phyloP scores from a whole-genome alignment of 1,284 basidiomycete species.

The Singerocomus inundabilis region DNA sequence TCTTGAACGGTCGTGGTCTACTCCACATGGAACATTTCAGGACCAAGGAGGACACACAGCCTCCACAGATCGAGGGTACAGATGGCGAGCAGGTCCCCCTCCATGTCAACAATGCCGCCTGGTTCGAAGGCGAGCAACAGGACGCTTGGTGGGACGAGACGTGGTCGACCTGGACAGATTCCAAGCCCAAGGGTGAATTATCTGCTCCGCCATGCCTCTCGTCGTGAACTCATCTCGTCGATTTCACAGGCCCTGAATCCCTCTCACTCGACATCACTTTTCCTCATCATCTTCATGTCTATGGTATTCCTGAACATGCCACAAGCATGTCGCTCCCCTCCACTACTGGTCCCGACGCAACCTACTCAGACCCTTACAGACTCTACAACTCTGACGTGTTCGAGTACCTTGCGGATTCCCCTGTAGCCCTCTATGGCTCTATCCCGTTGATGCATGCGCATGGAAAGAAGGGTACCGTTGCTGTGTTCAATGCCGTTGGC shows the following conservation, averaged over 20 bases:
- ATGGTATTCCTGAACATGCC: constrained; percentile 97
- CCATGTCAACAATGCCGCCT: constrained; percentile 59
- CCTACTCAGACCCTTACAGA: constrained; percentile 90
- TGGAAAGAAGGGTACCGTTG: constrained; percentile 80
- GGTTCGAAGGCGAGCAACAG: constrained; percentile 85
- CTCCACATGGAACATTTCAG: constrained; percentile 99
- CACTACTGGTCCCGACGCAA: constrained; percentile 68
- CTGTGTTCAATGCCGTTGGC: constrained; percentile 86
- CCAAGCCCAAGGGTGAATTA: constrained; percentile 87
- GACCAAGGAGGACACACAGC: constrained; percentile 51
- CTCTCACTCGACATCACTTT: constrained; percentile 92
- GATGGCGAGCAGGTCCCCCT: constrained; percentile 54
- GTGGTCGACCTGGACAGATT: constrained; percentile 84
- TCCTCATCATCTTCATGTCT: constrained; percentile 87
- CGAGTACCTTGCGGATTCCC: constrained; percentile 90
- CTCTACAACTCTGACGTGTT: constrained; percentile 98
- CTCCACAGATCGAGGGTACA: constrained; percentile 42
- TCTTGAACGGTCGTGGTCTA: constrained; percentile 87
- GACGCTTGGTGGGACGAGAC: constrained; percentile 89
- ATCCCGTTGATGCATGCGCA: constrained; percentile 96
- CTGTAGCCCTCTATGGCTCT: constrained; percentile 90
- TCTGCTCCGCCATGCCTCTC: background rate
- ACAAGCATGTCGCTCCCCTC: constrained; percentile 86
- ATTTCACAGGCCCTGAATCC: constrained; percentile 80
- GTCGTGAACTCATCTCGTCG: constrained; percentile 1